Base-by-base conservation (phyloP, 805 yeast genomes). In the Barnettozyma populi region DNA sequence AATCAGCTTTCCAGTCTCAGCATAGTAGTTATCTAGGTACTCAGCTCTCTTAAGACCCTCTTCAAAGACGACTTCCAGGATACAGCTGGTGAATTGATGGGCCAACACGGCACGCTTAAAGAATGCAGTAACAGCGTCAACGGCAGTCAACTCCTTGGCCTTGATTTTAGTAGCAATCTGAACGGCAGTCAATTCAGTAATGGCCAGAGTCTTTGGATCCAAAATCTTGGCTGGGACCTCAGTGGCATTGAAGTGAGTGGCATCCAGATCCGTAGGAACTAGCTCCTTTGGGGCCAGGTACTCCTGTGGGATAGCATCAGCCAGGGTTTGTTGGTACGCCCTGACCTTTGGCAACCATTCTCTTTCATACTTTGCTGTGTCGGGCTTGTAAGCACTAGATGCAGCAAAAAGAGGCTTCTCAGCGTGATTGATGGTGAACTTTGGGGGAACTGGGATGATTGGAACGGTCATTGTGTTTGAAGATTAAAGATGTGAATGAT, bases 21-120 rank as follows among this genome's bases (percentile, higher is more conserved):
- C 65, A 38, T 69, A 62, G 52, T 73, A 71, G 1, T 78, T 78
- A 66, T 83, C 87, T 52, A 80, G 68, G 57, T 74, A 78, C 56
- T 74, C 57, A 10, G 86, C 86, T 51, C 79, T 69, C 41, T 61
- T 57, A 40, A 79, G 57, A n/a, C 85, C 90, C 52, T 81, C 86
- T 38, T 78, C 73, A 54, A 83, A 74, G 64, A 85, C 70, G 47
- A 86, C 71, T 49, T 82, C 84, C 64, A 82, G 72, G 29, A 79
- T 70, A 57, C 79, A 74, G 52, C 79, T 76, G 50, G 83, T 78
- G 57, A 79, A 73, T 54, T 79, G 80, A 51, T 86, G 88, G 3
- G 83, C 79, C 46, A 79, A 70, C 16, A 80, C 72, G 2, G 90
- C 83, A 68, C 75, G 52, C 78, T 71, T 56, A 49, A 54, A 50